Evolutionary conservation across 2,329 filamentous ascomycete species (phyloP).

Genomic region (Dactylellina haptotyla): DNA sequence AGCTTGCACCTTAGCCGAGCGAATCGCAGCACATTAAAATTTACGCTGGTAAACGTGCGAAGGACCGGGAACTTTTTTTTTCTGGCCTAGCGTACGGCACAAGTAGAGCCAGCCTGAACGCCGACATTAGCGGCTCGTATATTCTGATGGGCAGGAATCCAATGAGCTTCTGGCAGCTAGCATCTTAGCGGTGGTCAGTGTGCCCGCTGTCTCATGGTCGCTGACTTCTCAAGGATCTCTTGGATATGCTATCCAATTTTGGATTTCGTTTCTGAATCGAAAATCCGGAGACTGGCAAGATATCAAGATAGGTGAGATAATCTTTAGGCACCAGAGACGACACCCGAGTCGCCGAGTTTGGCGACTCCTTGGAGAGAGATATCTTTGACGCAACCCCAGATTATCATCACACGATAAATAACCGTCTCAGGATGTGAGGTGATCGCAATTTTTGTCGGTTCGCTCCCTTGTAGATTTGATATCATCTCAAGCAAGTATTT

Average conservation of each 20-base stretch:
- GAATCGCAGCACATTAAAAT: conserved; percentile 26
- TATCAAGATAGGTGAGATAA: not conserved
- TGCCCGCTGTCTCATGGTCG: not conserved
- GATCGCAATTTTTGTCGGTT: too few species aligned
- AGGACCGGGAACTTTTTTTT: conserved; percentile 41
- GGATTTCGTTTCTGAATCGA: not conserved
- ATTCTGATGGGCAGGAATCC: not conserved
- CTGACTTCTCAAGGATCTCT: not conserved
- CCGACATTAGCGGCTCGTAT: conserved; percentile 6
- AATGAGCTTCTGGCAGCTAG: not conserved
- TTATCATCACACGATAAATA: not conserved
- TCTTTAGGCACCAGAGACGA: conserved; percentile 35
- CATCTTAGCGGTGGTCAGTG: not conserved
- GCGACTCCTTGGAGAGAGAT: conserved; percentile 22
- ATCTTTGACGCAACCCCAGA: not conserved
- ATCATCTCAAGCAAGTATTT: too few species aligned
- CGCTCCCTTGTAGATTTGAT: too few species aligned
- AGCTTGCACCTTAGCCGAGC: conserved; percentile 1
- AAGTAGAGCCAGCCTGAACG: conserved; percentile 12
- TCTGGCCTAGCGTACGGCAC: not conserved
- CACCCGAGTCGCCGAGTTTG: conserved; percentile 22
- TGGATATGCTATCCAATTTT: not conserved
- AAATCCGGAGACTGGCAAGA: not conserved
- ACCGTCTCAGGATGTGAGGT: too few species aligned
- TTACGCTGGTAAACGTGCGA: conserved; percentile 21